phyloP scores from a whole-genome alignment of 139 green algal species.

The Tetraselmis chui region DNA sequence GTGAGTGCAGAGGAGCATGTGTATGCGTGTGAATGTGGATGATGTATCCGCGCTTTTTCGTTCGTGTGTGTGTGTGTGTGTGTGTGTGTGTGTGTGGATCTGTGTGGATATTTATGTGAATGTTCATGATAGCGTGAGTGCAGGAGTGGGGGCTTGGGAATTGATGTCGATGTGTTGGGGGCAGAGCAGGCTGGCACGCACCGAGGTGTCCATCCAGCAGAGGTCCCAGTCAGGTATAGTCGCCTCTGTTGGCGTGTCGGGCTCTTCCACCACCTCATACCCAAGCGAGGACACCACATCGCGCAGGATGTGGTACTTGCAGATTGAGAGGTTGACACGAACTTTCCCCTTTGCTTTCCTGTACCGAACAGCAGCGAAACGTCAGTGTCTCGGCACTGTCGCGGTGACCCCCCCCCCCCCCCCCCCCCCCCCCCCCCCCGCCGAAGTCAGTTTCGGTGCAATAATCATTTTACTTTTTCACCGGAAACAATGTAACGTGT shows the following conservation, averaged over 20 bases:
- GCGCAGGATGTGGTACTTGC: constrained; percentile 18
- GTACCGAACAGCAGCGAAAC: no score
- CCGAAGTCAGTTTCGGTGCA: no score
- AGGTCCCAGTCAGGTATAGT: constrained; percentile 9
- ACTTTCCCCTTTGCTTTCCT: constrained; percentile 1
- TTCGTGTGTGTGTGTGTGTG: no score
- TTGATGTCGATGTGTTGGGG: no score
- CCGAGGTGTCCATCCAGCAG: constrained; percentile 15
- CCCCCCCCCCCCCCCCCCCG: no score
- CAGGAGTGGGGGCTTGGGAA: no score
- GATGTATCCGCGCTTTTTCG: not conserved
- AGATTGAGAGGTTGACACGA: constrained; percentile 12
- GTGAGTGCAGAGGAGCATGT: not conserved
- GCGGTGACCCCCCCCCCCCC: no score
- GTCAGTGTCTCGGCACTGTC: no score
- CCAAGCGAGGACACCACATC: not conserved
- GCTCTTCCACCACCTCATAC: constrained; percentile 9
- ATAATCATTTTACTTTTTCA: no score
- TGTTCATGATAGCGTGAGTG: not conserved
- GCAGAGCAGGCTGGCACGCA: not conserved
- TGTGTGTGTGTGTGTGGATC: no score
- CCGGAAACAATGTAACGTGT: no score
- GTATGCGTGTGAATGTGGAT: not conserved
- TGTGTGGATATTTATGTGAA: not conserved
- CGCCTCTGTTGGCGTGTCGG: not conserved